Base-by-base conservation (phyloP, 1,284 basidiomycete genomes). In the Neotropicomus parvogracilis region DNA sequence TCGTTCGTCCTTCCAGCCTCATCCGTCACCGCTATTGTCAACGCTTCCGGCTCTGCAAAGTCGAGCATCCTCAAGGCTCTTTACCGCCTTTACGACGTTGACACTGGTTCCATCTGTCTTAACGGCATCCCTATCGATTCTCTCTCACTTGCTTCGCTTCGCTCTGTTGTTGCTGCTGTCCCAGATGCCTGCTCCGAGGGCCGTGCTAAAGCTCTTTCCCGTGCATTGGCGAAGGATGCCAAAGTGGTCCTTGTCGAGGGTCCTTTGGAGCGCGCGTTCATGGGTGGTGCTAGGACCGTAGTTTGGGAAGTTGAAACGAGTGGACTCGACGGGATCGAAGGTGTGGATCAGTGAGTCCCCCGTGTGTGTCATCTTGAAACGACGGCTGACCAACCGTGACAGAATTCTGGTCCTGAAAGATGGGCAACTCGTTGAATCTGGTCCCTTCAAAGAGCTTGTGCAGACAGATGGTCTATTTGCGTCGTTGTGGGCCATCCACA, bases 71-170 rank as follows among this genome's bases (percentile, higher is more conserved):
- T 92, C 46, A 83, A 90, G 14, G 75, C 93, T 39, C 74, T 97
- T 13, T 95, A 91, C 66, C 79, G 92, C 38, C 93, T 97, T 71
- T 95, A 95, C 66, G 93, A 95, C 60, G 75, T 92, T 17, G 75
- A 78, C 46, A 88, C 88, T 28, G 75, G 85, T 54, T 74, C 82
- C 27, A 88, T 90, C 55, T 66, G 80, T 42, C 83, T 95, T 53
- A 91, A 95, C 59, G 90, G 88, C 2, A 78, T 87, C 60, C 89
- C 95, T 59, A 87, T 97, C 49, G 78, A 86, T 29, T 83, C 91
- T 55, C 79, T 95, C 12, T 93, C 91, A 0, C 90, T 94, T 63
- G 71, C 75, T 31, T 88, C 84, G 49, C 71, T 95, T 37, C 77
- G 91, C 36, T 79, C 80, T 55, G 79, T 88, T 1, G 88, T 95